These are phyloP conservation scores for Picea abies DNA, from an alignment of 83 land plant genomes.

Conservation along the genomic window DNA sequence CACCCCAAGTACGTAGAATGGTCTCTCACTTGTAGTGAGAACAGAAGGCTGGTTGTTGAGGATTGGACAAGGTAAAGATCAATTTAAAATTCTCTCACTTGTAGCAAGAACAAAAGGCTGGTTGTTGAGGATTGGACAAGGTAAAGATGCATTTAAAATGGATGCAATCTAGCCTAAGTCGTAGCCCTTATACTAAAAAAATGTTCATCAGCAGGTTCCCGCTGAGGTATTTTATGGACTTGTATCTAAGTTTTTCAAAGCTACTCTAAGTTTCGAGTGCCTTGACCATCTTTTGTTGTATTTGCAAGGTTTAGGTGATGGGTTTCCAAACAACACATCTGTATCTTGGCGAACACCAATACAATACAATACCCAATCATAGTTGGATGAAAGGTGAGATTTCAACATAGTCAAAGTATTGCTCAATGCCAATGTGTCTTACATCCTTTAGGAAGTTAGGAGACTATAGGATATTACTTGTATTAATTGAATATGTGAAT, in stretches of 20 bases:
- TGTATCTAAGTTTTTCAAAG: no score
- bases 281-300: neutral
- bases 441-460: no score
- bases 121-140: slow-evolving; percentile 1
- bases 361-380: neutral
- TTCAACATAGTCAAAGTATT: neutral
- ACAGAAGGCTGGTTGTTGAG: neutral
- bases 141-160: neutral
- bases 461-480: no score
- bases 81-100: neutral
- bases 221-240: neutral
- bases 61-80: no score
- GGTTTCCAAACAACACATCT: neutral
- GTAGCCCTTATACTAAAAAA: neutral
- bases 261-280: neutral
- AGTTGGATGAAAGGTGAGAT: neutral
- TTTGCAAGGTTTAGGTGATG: neutral
- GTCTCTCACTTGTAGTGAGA: neutral
- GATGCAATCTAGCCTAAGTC: neutral
- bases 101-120: neutral
- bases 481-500: neutral
- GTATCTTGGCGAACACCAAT: neutral
- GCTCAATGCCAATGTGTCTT: no score
- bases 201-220: neutral
- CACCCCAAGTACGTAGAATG: neutral